Percentiles rank a stretch among this genome's conserved stretches.
phyloP scores from a whole-genome alignment of 2,329 filamentous ascomycete species.

The Triangularia setosa region DNA sequence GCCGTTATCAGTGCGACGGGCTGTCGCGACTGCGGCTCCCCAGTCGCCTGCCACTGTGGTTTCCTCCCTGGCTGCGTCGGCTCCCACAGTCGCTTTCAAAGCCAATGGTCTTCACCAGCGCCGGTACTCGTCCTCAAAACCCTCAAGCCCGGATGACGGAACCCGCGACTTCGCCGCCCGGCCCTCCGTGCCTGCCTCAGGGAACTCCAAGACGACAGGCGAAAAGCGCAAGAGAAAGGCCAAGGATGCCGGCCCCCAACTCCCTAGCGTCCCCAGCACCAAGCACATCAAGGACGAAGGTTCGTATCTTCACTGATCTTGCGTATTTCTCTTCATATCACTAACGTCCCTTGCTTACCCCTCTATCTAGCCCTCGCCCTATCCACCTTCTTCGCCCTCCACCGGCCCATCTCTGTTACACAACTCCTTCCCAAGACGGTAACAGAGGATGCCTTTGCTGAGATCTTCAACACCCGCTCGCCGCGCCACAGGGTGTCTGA shows the following conservation, averaged over 20 bases:
- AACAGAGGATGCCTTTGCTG: slow-evolving; percentile 71
- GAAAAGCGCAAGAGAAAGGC: slow-evolving; percentile 58
- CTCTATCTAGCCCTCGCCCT: slow-evolving; percentile 68
- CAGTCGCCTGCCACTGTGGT: slow-evolving; percentile 38
- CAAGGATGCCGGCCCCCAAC: slow-evolving; percentile 51
- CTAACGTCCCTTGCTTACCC: slow-evolving; percentile 25
- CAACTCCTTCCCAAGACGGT: slow-evolving; percentile 72
- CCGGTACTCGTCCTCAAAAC: slow-evolving; percentile 59
- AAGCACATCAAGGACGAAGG: slow-evolving; percentile 66
- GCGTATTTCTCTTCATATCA: slow-evolving; percentile 12
- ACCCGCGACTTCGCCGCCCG: slow-evolving; percentile 48
- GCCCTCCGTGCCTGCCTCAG: slow-evolving; percentile 47
- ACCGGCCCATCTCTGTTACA: slow-evolving; percentile 87
- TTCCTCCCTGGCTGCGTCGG: slow-evolving; percentile 40
- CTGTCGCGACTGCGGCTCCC: slow-evolving; percentile 45
- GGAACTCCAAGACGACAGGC: slow-evolving; percentile 41
- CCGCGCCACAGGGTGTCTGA: slow-evolving; percentile 51
- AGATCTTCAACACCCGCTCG: slow-evolving; percentile 67
- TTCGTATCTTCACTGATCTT: slow-evolving; percentile 34
- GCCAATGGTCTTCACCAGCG: slow-evolving; percentile 44
- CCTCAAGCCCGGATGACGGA: slow-evolving; percentile 57
- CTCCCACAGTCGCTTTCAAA: slow-evolving; percentile 37
- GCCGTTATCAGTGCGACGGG: slow-evolving; percentile 54
- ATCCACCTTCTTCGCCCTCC: slow-evolving; percentile 91
- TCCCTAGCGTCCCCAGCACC: slow-evolving; percentile 73